Conservation (phyloP, 192 early-diverging fungal genomes). For the Linnemannia hyalina region DNA sequence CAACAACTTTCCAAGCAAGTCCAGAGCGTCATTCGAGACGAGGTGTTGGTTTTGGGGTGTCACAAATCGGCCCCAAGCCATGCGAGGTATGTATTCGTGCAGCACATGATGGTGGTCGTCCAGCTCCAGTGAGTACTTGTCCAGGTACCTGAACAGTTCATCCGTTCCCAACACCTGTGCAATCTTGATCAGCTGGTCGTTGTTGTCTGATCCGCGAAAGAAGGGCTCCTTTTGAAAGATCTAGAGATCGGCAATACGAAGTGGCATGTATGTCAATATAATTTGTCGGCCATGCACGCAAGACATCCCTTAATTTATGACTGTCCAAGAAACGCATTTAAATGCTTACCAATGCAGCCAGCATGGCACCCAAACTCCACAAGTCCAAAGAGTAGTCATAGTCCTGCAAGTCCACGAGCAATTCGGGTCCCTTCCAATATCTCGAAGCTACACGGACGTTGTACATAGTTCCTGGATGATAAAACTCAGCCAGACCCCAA, state of each 20-base stretch:
- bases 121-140: constrained; percentile 94
- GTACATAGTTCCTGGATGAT: constrained; percentile 95
- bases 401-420: constrained; percentile 96
- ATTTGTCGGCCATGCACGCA: background rate
- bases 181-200: constrained; percentile 99
- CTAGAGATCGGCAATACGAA: constrained; percentile 50
- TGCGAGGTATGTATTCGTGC: constrained; percentile 85
- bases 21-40: constrained; percentile 85
- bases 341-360: constrained; percentile 90
- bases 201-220: constrained; percentile 98
- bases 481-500: constrained; percentile 99
- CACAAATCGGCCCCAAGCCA: constrained; percentile 90
- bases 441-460: constrained; percentile 99
- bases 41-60: constrained; percentile 88
- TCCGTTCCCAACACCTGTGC: constrained; percentile 98
- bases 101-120: constrained; percentile 89
- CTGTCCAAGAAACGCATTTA: background rate
- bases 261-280: background rate
- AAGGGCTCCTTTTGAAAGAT: constrained; percentile 99
- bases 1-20: constrained; percentile 91
- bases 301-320: background rate
- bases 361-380: constrained; percentile 99
- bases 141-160: constrained; percentile 90
- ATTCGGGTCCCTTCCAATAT: constrained; percentile 99
- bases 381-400: constrained; percentile 99